Conservation (phyloP, 768 basidiomycete species). For the Hemileccinum rubropunctum region DNA sequence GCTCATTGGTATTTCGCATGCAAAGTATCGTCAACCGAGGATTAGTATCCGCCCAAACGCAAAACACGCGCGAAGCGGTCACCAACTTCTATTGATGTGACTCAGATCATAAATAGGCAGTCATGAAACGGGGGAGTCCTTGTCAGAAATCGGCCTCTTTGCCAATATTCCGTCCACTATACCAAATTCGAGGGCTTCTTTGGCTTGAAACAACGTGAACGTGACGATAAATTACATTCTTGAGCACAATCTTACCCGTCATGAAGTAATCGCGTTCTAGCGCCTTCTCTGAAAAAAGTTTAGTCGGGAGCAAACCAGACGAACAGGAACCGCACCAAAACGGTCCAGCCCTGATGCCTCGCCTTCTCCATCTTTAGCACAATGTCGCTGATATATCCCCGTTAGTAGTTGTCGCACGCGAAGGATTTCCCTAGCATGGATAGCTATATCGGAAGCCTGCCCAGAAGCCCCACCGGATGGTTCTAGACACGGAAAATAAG, state of each 20-base stretch:
- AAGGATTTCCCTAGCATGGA: constrained; percentile 94
- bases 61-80: constrained; percentile 9
- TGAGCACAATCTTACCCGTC: constrained; percentile 55
- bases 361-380: constrained; percentile 63
- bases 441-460: constrained; percentile 96
- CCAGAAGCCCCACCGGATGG: constrained; percentile 96
- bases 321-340: constrained; percentile 58
- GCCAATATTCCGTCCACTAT: constrained; percentile 92
- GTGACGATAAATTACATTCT: constrained; percentile 16
- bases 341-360: constrained; percentile 63
- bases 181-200: constrained; percentile 87
- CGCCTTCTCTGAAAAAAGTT: constrained; percentile 61
- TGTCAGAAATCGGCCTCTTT: constrained; percentile 60
- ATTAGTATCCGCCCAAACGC: constrained; percentile 1
- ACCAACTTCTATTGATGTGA: constrained; percentile 11
- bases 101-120: constrained; percentile 2
- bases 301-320: constrained; percentile 21
- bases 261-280: constrained; percentile 95
- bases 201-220: constrained; percentile 47
- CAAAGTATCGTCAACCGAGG: constrained; percentile 1
- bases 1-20: constrained; percentile 1
- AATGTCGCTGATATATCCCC: constrained; percentile 87
- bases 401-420: constrained; percentile 83
- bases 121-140: constrained; percentile 23
- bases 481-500: constrained; percentile 48